Percentiles rank a stretch among this genome's conserved stretches.
These are phyloP conservation scores for Solanum corneliomulleri DNA, from an alignment of 257 asterid genomes.

Conservation along the genomic window DNA sequence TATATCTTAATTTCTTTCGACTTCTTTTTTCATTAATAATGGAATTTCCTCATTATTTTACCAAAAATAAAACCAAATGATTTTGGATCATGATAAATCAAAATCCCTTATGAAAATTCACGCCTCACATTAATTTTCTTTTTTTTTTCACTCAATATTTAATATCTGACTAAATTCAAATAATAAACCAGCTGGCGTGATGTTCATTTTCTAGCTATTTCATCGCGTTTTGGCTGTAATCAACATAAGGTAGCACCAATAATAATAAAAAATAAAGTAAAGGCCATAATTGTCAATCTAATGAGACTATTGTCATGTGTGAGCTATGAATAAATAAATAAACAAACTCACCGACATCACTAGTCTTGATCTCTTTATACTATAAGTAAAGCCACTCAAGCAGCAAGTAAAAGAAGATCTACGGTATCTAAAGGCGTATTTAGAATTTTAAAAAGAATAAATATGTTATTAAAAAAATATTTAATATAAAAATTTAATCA, in stretches of 20 bases:
- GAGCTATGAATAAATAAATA: neutral
- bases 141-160: neutral
- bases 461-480: too few species aligned
- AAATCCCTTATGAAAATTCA: neutral
- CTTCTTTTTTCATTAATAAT: too few species aligned
- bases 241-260: neutral
- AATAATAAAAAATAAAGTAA: neutral
- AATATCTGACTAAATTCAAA: accelerated
- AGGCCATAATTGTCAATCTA: neutral
- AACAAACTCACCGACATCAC: neutral
- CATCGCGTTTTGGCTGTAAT: neutral
- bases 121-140: neutral
- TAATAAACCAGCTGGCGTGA: neutral
- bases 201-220: neutral
- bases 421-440: too few species aligned
- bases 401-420: too few species aligned
- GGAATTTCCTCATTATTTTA: neutral
- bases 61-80: accelerated
- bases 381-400: neutral
- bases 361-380: neutral
- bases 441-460: too few species aligned
- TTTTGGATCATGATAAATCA: neutral
- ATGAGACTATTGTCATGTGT: neutral
- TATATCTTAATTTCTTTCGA: too few species aligned
- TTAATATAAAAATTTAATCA: too few species aligned